phyloP scores from a whole-genome alignment of 106 monocot species.

The Dendrobium chrysotoxum region DNA sequence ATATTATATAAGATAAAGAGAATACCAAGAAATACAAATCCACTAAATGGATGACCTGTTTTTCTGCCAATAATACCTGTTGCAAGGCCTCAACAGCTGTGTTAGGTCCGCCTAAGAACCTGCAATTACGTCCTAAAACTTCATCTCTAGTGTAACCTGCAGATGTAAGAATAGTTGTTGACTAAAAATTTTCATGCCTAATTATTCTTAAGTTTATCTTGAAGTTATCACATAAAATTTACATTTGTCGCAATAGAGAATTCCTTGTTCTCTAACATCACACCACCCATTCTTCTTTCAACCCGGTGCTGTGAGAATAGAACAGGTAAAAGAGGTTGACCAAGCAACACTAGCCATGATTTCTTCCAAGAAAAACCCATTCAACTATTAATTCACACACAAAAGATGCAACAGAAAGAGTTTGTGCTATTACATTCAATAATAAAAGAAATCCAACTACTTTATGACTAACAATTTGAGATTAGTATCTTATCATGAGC shows the following conservation, averaged over 20 bases:
- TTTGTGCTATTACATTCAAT: too few relatives aligned
- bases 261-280: not conserved
- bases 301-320: not conserved
- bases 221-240: not conserved
- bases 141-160: slow-evolving; percentile 77
- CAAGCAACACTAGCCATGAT: not conserved
- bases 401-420: not conserved
- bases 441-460: not conserved
- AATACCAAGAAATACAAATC: not conserved
- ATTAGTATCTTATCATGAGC: not conserved
- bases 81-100: slow-evolving; percentile 48
- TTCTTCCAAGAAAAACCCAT: not conserved
- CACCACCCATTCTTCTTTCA: not conserved
- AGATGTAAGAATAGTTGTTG: not conserved
- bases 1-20: not conserved
- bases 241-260: not conserved
- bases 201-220: not conserved
- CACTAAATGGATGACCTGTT: not conserved
- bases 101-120: slow-evolving; percentile 72
- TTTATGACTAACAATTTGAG: not conserved
- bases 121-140: slow-evolving; percentile 78
- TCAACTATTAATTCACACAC: not conserved
- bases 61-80: slow-evolving; percentile 32
- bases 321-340: not conserved
- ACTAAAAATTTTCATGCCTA: not conserved